Base-by-base conservation (phyloP, 2,329 filamentous ascomycete genomes). In the Trichoderma lentiforme region DNA sequence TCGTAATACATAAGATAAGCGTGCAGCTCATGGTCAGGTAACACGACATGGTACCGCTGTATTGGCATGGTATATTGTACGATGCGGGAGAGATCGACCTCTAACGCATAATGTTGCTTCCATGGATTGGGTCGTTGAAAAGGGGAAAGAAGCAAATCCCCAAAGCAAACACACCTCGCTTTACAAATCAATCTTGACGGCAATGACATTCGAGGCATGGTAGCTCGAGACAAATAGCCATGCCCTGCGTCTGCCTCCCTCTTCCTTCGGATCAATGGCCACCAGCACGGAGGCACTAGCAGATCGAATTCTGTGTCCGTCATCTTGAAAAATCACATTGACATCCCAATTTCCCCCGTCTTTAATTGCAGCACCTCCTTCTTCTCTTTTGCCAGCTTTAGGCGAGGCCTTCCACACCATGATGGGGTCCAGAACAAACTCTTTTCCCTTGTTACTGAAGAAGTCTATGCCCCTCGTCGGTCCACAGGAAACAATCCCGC, bases 191-290 rank as follows among this genome's bases (percentile, higher is more conserved):
- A 90, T 83, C 77, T 86, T 85, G 24, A 87, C 82, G 12, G 87
- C 87, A 73, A 89, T 76, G 39, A 86, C 80, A 71, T 78, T 83
- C 36, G 81, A 79, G 3, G 87, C 85, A 72, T 86, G 73, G 70
- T 89, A 88, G 0, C 89, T 88, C 0, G 88, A 88, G 2, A 86
- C 84, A 77, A 88, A 90, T 18, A 91, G 76, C 87, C 87, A 89
- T 0, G 84, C 89, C 72, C 83, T 83, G 21, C 85, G 83, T 74
- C 83, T 81, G 0, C 83, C 83, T 0, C 74, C 79, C 62, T 85
- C 83, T 14, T 80, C 75, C 15, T 76, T 76, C 0, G 87, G 86
- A 51, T 88, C 83, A 66, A 88, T 84, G 0, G 84, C 83, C 1
- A 91, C 82, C 57, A 91, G 71, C 0, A 89, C 83, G 0, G 86